phyloP scores from a whole-genome alignment of 1,284 basidiomycete genomes.

The Entoloma clypeatum region DNA sequence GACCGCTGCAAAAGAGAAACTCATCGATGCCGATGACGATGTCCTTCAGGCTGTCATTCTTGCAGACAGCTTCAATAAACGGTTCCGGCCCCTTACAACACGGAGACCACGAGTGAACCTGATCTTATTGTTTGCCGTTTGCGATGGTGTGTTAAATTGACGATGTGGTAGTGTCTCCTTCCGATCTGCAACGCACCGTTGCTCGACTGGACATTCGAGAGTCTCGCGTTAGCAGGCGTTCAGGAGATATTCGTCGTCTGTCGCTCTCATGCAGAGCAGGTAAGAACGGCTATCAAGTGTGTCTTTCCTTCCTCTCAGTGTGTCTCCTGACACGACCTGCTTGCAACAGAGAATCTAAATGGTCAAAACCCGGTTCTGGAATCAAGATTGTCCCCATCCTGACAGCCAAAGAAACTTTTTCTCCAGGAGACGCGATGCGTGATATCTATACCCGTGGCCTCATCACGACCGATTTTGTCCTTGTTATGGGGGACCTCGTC shows the following conservation, averaged over 20 bases:
- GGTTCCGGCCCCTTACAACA: constrained; percentile 84
- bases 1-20: constrained; percentile 52
- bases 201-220: constrained; percentile 95
- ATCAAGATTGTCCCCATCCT: constrained; percentile 87
- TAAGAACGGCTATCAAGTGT: constrained; percentile 78
- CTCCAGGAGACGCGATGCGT: constrained; percentile 93
- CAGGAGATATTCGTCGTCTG: constrained; percentile 95
- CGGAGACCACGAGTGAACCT: constrained; percentile 75
- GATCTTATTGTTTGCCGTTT: constrained; percentile 17
- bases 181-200: constrained; percentile 93
- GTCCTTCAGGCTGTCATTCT: constrained; percentile 89
- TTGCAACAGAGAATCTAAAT: constrained; percentile 66
- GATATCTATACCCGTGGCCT: constrained; percentile 94
- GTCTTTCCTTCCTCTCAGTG: constrained; percentile 26
- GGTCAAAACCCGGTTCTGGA: constrained; percentile 71
- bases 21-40: constrained; percentile 68
- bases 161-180: constrained; percentile 89
- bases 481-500: constrained; percentile 92
- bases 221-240: constrained; percentile 87
- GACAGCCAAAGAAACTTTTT: constrained; percentile 84
- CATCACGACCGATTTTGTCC: constrained; percentile 89
- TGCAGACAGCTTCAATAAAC: constrained; percentile 92
- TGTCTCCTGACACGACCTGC: constrained; percentile 3
- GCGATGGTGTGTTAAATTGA: too few species aligned
- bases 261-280: constrained; percentile 80